Evolutionary conservation across 1,284 basidiomycete species (phyloP), one percentile per base, ranked within the genome.

Genomic region (Moniliophthora roreri): DNA sequence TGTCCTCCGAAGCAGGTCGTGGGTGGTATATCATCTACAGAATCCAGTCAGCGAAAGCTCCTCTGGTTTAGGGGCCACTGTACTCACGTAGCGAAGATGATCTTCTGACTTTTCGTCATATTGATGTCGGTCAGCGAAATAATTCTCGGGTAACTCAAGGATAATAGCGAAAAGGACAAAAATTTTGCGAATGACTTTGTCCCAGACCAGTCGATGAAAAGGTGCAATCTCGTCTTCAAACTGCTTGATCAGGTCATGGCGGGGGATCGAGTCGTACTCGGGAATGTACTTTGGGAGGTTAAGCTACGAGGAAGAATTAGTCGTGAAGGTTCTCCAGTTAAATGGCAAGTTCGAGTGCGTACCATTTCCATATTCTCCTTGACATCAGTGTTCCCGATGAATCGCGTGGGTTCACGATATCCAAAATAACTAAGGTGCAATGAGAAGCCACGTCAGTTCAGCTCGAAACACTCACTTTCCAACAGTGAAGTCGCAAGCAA

Each of bases 291-390:
- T 67, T 11, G 63, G 63, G 5, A 67, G 21, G 46, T 64, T 65
- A 10, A 67, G 42, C 65, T 63, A 23, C n/a, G 15, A 10, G 6
- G 3, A 32, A n/a, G n/a, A 32, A 15, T 4, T 13, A 46, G 13
- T 20, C n/a, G n/a, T n/a, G n/a, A n/a, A 36, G 26, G 34, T 46
- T 23, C 18, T 21, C 18, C n/a, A 18, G 34, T 4, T 21, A n/a
- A n/a, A 38, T 40, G 37, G 11, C 16, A 9, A 39, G 13, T 15
- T 32, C 37, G 46, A 36, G 50, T 11, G 24, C 53, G 10, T 39
- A 58, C 60, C 46, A 55, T 58, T 55, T 67, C 66, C 53, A 64
- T 57, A 44, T 67, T 66, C 39, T 67, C 63, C 18, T 66, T 67
- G 8, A 63, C 52, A 28, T 58, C 52, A 8, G 60, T 62, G 11